phyloP scores from a whole-genome alignment of 2,329 filamentous ascomycete species.

The Talaromyces sp. region DNA sequence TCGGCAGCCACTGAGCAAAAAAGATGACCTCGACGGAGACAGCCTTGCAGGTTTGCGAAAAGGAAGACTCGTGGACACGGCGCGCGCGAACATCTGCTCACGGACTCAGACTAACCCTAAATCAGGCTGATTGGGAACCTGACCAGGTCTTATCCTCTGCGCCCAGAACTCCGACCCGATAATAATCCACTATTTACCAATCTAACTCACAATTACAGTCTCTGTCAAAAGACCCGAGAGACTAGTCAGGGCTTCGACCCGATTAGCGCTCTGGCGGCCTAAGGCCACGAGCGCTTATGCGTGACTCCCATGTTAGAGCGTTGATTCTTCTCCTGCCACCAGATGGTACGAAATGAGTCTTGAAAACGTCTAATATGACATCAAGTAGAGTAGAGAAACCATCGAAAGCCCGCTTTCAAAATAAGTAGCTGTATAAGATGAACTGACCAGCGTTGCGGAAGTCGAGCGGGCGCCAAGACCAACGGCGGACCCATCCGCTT shows the following conservation, averaged over 20 bases:
- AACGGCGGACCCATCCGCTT: constrained; percentile 6
- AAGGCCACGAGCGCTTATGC: background rate
- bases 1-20: background rate
- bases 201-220: background rate
- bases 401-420: background rate
- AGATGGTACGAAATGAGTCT: no score
- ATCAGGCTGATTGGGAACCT: background rate
- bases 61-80: background rate
- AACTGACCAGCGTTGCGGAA: background rate
- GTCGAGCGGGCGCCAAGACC: constrained; percentile 4
- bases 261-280: background rate
- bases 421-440: background rate
- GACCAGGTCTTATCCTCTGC: background rate
- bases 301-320: background rate
- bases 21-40: background rate
- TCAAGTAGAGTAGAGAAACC: no score
- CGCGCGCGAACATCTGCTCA: background rate
- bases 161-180: background rate
- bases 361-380: no score
- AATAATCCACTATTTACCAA: background rate
- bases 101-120: background rate
- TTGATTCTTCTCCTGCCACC: no score
- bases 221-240: background rate
- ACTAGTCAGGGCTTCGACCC: background rate
- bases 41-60: background rate